phyloP scores from a whole-genome alignment of 331 rosid genomes.

The Prunus yedoensis region DNA sequence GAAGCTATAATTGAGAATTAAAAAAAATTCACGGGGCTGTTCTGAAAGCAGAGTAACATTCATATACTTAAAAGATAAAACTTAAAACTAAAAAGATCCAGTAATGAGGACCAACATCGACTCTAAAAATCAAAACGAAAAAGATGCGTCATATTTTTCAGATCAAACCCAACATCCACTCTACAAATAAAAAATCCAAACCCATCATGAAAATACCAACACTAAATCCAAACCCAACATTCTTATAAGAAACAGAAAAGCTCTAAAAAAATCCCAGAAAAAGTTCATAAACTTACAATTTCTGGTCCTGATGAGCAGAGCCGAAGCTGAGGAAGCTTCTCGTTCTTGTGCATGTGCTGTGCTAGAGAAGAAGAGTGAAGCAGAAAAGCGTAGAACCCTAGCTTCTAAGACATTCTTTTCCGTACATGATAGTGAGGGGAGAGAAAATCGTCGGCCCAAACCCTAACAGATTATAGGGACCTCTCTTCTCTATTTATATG shows the following conservation, averaged over 20 bases:
- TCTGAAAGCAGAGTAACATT: too few species aligned
- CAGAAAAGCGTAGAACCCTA: not conserved
- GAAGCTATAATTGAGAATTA: too few species aligned
- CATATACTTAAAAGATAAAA: not conserved
- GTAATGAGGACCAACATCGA: not conserved
- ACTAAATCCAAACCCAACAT: not conserved
- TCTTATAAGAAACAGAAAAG: not conserved
- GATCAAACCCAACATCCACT: not conserved
- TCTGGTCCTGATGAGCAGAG: not conserved
- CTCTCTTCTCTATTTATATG: not conserved
- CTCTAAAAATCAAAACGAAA: not conserved
- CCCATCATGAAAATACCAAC: not conserved
- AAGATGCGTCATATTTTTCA: not conserved
- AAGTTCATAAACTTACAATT: not conserved
- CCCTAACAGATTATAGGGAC: not conserved
- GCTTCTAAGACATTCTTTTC: too few species aligned
- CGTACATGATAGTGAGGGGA: not conserved
- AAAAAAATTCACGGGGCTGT: too few species aligned
- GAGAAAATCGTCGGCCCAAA: not conserved
- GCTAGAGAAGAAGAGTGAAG: not conserved
- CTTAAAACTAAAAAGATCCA: not conserved
- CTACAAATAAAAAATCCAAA: not conserved
- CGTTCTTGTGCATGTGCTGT: not conserved
- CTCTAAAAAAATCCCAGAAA: not conserved
- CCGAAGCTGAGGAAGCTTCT: not conserved